Base-by-base conservation (phyloP, 495 filamentous ascomycete genomes). In the Penicillium psychrofluorescens region DNA sequence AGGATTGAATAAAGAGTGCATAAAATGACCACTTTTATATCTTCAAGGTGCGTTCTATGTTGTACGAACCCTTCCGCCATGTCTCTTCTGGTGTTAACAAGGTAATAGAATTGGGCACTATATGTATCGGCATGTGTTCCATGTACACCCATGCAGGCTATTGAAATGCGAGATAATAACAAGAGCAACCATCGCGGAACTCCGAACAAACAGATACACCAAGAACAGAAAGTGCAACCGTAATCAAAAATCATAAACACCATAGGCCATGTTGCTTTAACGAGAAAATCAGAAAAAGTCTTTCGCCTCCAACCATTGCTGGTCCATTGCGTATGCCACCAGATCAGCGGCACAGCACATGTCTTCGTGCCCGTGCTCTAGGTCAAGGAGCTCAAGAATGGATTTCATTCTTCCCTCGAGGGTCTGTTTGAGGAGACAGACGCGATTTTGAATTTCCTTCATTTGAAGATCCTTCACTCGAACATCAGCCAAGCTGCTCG, bases 261-360 rank as follows among this genome's bases (percentile, higher is more conserved):
- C 22, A 4, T 22, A 22, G 22, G 22, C 22, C 4, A 22, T 22
- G 22, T 22, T 22, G 22, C 22, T 22, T 34, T 12, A 34, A 34
- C 1, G n/a, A 34, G 29, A 43, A 12, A 39, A 30, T 55, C 30
- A 64, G 44, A 70, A 72, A 41, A 72, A 73, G 36, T 73, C 67
- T 30, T 54, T 41, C 42, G 66, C 64, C 11, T 52, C 57, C 44
- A 74, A 44, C 70, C 70, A 74, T 35, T 66, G 58, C 27, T 61
- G 63, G 39, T 72, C 68, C 53, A 74, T 69, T 10, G 68, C 70
- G 42, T 68, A 74, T 8, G 70, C 67, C 10, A 74, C 64, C 15
- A 74, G 41, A 54, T 72, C 68, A n/a, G 67, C 68, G 4, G 70
- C 67, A 52, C 68, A 74, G 35, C 68, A 71, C 65, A 74, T 74